Evolutionary conservation across 2,329 filamentous ascomycete genomes (phyloP).

Genomic region (Lecanicillium sp.): DNA sequence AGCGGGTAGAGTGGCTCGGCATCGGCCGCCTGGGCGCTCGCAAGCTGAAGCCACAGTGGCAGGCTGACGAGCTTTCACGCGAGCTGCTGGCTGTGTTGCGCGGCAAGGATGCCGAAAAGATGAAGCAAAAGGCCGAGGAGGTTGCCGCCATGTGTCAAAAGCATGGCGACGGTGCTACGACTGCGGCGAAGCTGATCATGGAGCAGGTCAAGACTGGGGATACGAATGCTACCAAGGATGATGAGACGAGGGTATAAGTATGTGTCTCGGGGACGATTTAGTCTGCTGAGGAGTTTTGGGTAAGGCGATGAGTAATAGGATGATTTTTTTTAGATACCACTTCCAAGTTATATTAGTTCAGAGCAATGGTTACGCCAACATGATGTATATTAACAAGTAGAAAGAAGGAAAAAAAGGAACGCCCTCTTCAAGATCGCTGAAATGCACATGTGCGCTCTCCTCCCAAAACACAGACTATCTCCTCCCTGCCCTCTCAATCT

Average conservation of each 20-base stretch:
- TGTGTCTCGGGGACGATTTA: too few species aligned
- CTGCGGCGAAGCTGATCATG: constrained; percentile 8
- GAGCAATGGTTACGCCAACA: too few species aligned
- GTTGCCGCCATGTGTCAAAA: constrained; percentile 8
- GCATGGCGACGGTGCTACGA: constrained; percentile 20
- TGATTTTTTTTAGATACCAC: too few species aligned
- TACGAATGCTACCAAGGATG: too few species aligned
- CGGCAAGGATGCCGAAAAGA: constrained; percentile 4
- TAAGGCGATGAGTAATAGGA: too few species aligned
- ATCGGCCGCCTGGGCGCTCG: constrained; percentile 15
- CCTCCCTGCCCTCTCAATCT: constrained; percentile 39
- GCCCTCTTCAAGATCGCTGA: too few species aligned
- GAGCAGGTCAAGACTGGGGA: not conserved
- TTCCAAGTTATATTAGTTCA: too few species aligned
- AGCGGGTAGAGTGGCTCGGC: constrained; percentile 6
- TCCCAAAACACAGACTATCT: constrained; percentile 10
- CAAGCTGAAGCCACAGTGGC: constrained; percentile 16
- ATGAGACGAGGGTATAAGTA: too few species aligned
- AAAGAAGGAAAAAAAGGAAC: not conserved
- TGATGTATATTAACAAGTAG: too few species aligned
- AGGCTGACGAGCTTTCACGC: constrained; percentile 11
- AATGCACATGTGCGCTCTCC: not conserved
- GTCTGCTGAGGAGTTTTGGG: too few species aligned
- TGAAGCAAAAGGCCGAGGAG: constrained; percentile 9
- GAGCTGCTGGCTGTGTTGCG: constrained; percentile 13